Evolutionary conservation across 1,284 basidiomycete genomes (phyloP).

Genomic region (Phlebopus sp.): DNA sequence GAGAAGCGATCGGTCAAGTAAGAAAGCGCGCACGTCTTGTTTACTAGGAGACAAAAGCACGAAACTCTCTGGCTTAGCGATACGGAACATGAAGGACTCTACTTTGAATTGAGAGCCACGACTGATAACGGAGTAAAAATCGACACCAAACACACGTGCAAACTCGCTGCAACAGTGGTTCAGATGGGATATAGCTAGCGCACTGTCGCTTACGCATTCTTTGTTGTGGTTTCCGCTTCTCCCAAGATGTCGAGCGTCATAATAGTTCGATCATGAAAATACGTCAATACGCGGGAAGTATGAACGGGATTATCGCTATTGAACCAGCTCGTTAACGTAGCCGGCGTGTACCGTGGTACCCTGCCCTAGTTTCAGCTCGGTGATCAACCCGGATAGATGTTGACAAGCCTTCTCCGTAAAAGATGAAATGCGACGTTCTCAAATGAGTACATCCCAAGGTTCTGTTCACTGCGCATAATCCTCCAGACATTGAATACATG

Average conservation of each 20-base stretch:
- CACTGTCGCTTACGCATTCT: conserved; percentile 69
- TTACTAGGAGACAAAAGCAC: conserved; percentile 86
- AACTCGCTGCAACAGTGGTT: conserved; percentile 67
- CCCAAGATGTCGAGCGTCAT: conserved; percentile 80
- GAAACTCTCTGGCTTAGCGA: conserved; percentile 96
- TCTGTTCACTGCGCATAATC: conserved; percentile 84
- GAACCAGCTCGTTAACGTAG: conserved; percentile 75
- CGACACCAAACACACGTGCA: conserved; percentile 94
- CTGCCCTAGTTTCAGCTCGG: conserved; percentile 37
- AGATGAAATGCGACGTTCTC: conserved; percentile 88
- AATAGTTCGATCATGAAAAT: conserved; percentile 62
- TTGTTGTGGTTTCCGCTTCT: conserved; percentile 77
- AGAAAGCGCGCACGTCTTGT: conserved; percentile 59
- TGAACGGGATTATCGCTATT: conserved; percentile 57
- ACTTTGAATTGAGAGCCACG: conserved; percentile 98
- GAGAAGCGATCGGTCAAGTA: not conserved
- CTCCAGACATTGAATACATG: conserved; percentile 94
- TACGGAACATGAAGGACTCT: conserved; percentile 96
- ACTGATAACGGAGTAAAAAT: conserved; percentile 94
- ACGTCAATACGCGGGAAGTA: conserved; percentile 53
- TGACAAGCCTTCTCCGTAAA: conserved; percentile 56
- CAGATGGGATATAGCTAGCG: not conserved
- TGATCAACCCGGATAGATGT: not conserved
- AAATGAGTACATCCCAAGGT: conserved; percentile 80
- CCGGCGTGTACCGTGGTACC: conserved; percentile 71